Conservation (phyloP, 75 land plant genomes). For the Selaginella moellendorffii region DNA sequence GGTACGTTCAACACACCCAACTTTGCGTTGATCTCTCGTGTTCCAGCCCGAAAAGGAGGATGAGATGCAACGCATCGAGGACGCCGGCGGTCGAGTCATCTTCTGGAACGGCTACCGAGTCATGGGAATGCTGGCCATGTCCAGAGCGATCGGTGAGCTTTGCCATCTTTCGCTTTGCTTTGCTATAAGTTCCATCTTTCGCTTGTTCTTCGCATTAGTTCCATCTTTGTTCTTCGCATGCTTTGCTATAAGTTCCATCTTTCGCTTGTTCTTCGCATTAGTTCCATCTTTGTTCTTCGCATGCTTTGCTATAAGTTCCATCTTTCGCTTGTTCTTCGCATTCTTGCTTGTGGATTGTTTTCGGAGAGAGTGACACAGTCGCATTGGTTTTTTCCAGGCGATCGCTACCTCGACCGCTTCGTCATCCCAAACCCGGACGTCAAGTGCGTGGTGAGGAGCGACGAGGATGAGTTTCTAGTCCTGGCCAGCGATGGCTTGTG, state of each 20-base stretch:
- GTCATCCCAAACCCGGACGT: slow-evolving; percentile 71
- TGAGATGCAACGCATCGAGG: slow-evolving; percentile 67
- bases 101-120: slow-evolving; percentile 74
- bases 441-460: slow-evolving; percentile 32
- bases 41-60: slow-evolving; percentile 59
- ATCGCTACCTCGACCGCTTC: slow-evolving; percentile 57
- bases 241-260: no score
- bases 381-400: slow-evolving; percentile 48
- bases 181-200: no score
- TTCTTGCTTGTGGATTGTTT: no score
- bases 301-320: no score
- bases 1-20: slow-evolving; percentile 12
- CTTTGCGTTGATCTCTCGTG: not conserved
- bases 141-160: slow-evolving; percentile 65
- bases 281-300: no score
- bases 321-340: no score
- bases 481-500: slow-evolving; percentile 78
- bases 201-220: no score
- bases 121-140: slow-evolving; percentile 79
- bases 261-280: no score
- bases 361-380: no score
- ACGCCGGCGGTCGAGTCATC: slow-evolving; percentile 63
- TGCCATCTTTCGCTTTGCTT: no score
- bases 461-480: slow-evolving; percentile 67
- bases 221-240: no score